Evolutionary conservation across 2,329 filamentous ascomycete species (phyloP), one percentile per base, ranked within the genome.

Genomic region (Neoscytalidium dimidiatum): DNA sequence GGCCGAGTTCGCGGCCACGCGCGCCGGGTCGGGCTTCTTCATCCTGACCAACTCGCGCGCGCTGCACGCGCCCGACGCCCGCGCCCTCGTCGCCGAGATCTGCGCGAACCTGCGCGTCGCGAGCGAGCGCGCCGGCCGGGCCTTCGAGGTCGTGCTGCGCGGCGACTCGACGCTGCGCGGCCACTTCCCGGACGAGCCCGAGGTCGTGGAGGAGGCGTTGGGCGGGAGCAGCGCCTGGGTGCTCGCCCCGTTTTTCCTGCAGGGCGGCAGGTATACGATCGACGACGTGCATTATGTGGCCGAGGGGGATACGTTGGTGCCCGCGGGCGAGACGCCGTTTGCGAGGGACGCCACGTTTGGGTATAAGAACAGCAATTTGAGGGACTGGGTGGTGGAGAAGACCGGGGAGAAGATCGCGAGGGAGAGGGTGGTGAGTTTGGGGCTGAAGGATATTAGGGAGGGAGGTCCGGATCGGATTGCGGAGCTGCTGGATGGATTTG

Each of bases 21-120:
- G 75, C 2, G 60, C 68, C 11, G 71, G 71, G 2, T 72, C 73
- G 3, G 85, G 85, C 19, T 87, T 88, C 78, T 87, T 88, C 75
- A 86, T 87, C 67, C 77, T 87, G 5, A 87, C 85, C 35, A 87
- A 87, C 70, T 86, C 84, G 3, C 82, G 85, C 4, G 85, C 86
- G 0, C 73, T 87, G 2, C 83, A 82, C 21, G 80, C 84, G 0
- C 70, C 72, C 0, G 79, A 82, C 48, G 85, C 85, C 0, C 74
- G 79, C 17, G 67, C 70, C 0, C 78, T 88, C 1, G 83, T 86
- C 68, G 69, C 71, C 7, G 79, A 81, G 21, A 86, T 88, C 57
- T 86, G 83, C 68, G 68, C 68, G 3, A 85, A 85, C 66, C 68
- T 88, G 3, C 73, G 80, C 21, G 62, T 72, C 8, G 85, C 84